Conservation (phyloP, 306 rosid genomes). For the Corylus heterophylla region DNA sequence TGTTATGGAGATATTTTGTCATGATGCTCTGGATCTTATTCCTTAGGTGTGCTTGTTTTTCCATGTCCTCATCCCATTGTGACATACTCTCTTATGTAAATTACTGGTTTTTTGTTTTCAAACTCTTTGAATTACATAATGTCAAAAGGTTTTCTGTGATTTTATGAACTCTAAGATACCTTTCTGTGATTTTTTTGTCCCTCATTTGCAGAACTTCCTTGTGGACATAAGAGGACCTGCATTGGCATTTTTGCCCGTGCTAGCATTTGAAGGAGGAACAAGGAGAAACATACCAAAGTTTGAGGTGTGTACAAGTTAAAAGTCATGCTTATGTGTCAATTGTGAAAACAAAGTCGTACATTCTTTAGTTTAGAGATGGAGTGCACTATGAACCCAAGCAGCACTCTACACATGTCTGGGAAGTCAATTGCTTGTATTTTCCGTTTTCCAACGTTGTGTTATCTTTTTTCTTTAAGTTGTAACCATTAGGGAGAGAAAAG, state of each 20-base stretch:
- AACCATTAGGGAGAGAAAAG: neutral
- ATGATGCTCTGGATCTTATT: neutral
- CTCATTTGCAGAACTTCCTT: conserved; percentile 66
- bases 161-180: neutral
- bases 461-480: neutral
- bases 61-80: neutral
- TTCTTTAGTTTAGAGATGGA: neutral
- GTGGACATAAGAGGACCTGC: conserved; percentile 91
- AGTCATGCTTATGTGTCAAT: conserved; percentile 9
- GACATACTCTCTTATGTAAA: neutral
- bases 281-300: conserved; percentile 93
- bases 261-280: conserved; percentile 99
- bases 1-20: neutral
- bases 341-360: neutral
- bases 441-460: neutral
- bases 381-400: neutral
- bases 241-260: conserved; percentile 85
- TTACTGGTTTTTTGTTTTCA: neutral
- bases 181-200: conserved; percentile 9
- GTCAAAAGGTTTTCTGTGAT: conserved; percentile 3
- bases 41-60: neutral
- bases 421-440: conserved; percentile 1
- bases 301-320: conserved; percentile 53
- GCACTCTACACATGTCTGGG: neutral
- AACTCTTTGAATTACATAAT: conserved; percentile 4